phyloP scores from a whole-genome alignment of 2,329 filamentous ascomycete genomes.

The Thelonectria blattea region DNA sequence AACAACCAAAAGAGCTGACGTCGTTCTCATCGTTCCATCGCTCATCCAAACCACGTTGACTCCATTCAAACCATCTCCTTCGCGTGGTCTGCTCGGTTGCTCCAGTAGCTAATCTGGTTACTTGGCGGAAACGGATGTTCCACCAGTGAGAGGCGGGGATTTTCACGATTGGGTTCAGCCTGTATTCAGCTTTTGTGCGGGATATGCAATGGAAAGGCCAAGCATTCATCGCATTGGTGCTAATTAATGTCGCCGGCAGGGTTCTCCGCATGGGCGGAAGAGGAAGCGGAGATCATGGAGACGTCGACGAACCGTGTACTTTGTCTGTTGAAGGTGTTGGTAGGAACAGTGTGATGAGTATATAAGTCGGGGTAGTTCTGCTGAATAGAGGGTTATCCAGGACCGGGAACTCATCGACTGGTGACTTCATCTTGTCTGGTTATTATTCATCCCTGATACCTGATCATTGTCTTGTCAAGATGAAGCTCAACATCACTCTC shows the following conservation, averaged over 20 bases:
- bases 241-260: slow-evolving; percentile 24
- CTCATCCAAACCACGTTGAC: neutral
- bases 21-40: neutral
- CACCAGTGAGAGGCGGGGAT: neutral
- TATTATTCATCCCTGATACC: neutral
- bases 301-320: neutral
- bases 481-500: neutral
- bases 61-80: neutral
- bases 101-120: neutral
- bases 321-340: neutral
- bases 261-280: slow-evolving; percentile 25
- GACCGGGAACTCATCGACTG: neutral
- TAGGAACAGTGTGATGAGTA: neutral
- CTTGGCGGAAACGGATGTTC: neutral
- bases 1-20: neutral
- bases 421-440: neutral
- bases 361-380: neutral
- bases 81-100: neutral
- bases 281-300: neutral
- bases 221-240: slow-evolving; percentile 27
- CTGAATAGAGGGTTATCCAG: neutral
- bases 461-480: neutral
- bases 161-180: neutral
- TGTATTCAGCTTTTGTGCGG: neutral
- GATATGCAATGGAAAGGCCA: neutral